These are phyloP conservation scores for Xerocomus amazonicus DNA, from an alignment of 1,284 basidiomycete genomes.

Conservation along the genomic window DNA sequence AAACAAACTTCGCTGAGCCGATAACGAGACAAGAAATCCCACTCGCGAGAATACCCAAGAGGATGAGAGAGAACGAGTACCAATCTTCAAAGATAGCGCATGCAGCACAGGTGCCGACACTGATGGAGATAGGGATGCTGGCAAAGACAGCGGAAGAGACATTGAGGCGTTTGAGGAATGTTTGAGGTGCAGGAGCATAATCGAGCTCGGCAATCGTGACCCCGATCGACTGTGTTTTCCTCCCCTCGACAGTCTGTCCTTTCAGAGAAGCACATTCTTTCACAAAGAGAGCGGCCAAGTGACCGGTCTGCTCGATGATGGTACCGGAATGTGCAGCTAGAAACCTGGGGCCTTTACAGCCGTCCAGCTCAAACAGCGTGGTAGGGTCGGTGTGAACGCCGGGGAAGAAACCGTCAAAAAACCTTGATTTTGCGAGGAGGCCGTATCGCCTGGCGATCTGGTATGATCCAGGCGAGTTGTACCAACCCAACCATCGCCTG, in stretches of 20 bases:
- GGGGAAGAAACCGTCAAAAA: slow-evolving; percentile 32
- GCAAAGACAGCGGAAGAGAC: slow-evolving; percentile 25
- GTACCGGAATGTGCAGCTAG: slow-evolving; percentile 28
- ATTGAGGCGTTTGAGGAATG: slow-evolving; percentile 20
- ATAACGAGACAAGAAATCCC: slow-evolving; percentile 30
- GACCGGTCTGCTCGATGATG: slow-evolving; percentile 26
- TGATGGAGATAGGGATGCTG: slow-evolving; percentile 27
- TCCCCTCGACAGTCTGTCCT: slow-evolving; percentile 21
- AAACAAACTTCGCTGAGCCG: slow-evolving; percentile 29
- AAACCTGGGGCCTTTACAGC: slow-evolving; percentile 27
- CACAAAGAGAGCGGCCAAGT: slow-evolving; percentile 26
- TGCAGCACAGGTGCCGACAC: slow-evolving; percentile 22
- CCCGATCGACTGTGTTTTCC: slow-evolving; percentile 22
- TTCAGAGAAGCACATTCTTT: slow-evolving; percentile 8
- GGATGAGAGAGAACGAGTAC: slow-evolving; percentile 30
- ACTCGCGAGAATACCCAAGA: slow-evolving; percentile 30
- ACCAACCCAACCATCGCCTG: slow-evolving; percentile 34
- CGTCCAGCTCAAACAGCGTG: slow-evolving; percentile 29
- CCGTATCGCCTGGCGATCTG: slow-evolving; percentile 31
- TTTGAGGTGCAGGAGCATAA: slow-evolving; percentile 12
- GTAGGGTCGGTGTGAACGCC: slow-evolving; percentile 29
- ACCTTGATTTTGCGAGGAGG: slow-evolving; percentile 25
- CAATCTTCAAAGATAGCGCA: slow-evolving; percentile 27
- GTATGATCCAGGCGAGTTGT: slow-evolving; percentile 37
- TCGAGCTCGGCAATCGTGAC: slow-evolving; percentile 26